phyloP scores from a whole-genome alignment of 805 yeast genomes.

The Candida jianshihensis region DNA sequence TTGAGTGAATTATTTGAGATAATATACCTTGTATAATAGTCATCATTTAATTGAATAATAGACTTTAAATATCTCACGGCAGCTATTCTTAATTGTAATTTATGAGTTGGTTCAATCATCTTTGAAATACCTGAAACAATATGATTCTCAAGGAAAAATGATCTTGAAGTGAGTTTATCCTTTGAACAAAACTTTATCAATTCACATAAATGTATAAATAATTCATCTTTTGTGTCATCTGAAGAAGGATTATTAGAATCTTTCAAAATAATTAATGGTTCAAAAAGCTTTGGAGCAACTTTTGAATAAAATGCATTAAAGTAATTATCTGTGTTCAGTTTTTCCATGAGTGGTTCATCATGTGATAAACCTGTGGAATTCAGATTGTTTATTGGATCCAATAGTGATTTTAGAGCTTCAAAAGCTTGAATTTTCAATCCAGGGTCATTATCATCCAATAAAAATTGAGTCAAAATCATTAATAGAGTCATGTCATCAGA shows the following conservation, averaged over 20 bases:
- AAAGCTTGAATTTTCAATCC: constrained; percentile 77
- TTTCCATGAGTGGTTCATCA: constrained; percentile 16
- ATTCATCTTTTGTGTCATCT: constrained; percentile 28
- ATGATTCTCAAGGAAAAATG: constrained; percentile 55
- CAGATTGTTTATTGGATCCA: constrained; percentile 40
- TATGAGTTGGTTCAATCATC: constrained; percentile 32
- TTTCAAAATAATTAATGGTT: constrained; percentile 34
- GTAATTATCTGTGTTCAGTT: constrained; percentile 35
- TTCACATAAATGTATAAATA: constrained; percentile 60
- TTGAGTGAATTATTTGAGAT: constrained; percentile 46
- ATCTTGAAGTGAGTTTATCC: constrained; percentile 45
- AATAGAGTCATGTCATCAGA: constrained; percentile 56
- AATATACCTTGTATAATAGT: constrained; percentile 48
- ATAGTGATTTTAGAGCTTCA: constrained; percentile 71
- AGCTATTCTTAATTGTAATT: constrained; percentile 53
- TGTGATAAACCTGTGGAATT: constrained; percentile 14
- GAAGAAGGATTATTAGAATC: constrained; percentile 2
- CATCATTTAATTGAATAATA: constrained; percentile 56
- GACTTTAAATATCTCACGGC: constrained; percentile 64
- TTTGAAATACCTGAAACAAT: constrained; percentile 49
- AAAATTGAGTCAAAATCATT: constrained; percentile 46
- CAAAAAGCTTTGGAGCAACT: constrained; percentile 54
- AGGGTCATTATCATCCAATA: constrained; percentile 55
- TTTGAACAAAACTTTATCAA: constrained; percentile 59
- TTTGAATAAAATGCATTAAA: constrained; percentile 53